Evolutionary conservation across 2,329 filamentous ascomycete species (phyloP).

Genomic region (Sporothrix inflata): DNA sequence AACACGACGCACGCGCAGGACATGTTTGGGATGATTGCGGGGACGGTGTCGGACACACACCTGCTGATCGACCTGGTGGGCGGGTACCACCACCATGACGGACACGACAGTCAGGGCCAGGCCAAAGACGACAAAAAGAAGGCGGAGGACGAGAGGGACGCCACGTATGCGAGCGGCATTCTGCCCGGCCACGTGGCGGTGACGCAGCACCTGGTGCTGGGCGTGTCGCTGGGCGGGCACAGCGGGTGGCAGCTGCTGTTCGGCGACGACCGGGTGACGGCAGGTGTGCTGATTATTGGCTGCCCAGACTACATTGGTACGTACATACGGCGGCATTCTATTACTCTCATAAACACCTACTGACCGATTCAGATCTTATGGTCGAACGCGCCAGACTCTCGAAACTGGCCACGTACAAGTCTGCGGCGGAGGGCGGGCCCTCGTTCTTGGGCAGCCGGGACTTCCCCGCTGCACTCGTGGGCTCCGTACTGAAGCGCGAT

Average conservation of each 20-base stretch:
- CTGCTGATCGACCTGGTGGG: conserved; percentile 76
- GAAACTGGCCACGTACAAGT: conserved; percentile 64
- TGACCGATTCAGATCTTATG: conserved; percentile 59
- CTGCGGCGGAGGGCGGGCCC: conserved; percentile 54
- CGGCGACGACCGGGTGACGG: conserved; percentile 75
- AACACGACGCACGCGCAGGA: conserved; percentile 85
- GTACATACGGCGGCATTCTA: conserved; percentile 33
- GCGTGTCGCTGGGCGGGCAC: conserved; percentile 86
- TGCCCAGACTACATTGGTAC: conserved; percentile 83
- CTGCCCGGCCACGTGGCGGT: conserved; percentile 25
- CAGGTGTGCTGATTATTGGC: conserved; percentile 79
- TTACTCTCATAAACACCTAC: neutral
- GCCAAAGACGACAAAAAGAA: neutral
- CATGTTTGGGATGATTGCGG: conserved; percentile 80
- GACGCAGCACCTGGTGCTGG: conserved; percentile 68
- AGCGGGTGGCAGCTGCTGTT: conserved; percentile 83
- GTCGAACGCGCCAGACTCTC: conserved; percentile 74
- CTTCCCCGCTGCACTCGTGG: conserved; percentile 72
- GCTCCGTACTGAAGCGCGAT: conserved; percentile 67
- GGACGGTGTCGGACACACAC: conserved; percentile 74
- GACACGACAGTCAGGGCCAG: neutral
- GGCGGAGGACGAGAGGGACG: neutral
- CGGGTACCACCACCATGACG: conserved; percentile 42
- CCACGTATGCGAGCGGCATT: conserved; percentile 4
- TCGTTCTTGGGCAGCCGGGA: conserved; percentile 76